Evolutionary conservation across 768 basidiomycete genomes (phyloP), one percentile per base, ranked within the genome.

Genomic region (Mrakia frigida): DNA sequence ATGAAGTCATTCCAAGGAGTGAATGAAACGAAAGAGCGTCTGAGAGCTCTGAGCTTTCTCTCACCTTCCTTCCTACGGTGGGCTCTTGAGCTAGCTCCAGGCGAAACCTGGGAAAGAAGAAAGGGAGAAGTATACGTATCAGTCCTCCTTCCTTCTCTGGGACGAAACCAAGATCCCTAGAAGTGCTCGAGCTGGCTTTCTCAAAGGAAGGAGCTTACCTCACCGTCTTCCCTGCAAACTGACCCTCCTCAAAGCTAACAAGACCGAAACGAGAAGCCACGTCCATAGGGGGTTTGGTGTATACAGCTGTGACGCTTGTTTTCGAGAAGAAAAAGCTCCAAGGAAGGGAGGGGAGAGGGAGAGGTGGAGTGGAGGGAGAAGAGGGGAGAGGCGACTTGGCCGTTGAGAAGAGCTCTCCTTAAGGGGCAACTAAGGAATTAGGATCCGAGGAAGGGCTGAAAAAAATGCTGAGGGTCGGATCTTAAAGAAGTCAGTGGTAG

Each of bases 21-120:
- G 39, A 25, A n/a, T 7, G 9, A 10, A 43, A 41, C 39, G 53
- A 41, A 41, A 35, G 23, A 59, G 13, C 14, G 16, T n/a, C 28
- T 14, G n/a, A 0, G 56, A 56, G n/a, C 18, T n/a, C n/a, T n/a
- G 41, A 61, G 50, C 16, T 39, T 18, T 4, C 0, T 18, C 46
- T 18, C 2, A 75, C 74, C 69, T 75, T 75, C n/a, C 74, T 68
- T 21, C 74, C 74, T 16, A 63, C 68, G 5, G 68, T 31, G 11
- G 74, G 74, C 53, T 69, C 52, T 33, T 75, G 74, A 28, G 74
- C 74, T 18, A 68, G 67, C 43, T 75, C 68, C 21, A 75, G 74
- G 14, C 67, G 52, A 37, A 75, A 70, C 53, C 74, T 75, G 68
- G n/a, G 35, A 13, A 33, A 28, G 56, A 46, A 37, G 41, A 46